Evolutionary conservation across 257 asterid species (phyloP).

Genomic region (Rubia yunnanensis): DNA sequence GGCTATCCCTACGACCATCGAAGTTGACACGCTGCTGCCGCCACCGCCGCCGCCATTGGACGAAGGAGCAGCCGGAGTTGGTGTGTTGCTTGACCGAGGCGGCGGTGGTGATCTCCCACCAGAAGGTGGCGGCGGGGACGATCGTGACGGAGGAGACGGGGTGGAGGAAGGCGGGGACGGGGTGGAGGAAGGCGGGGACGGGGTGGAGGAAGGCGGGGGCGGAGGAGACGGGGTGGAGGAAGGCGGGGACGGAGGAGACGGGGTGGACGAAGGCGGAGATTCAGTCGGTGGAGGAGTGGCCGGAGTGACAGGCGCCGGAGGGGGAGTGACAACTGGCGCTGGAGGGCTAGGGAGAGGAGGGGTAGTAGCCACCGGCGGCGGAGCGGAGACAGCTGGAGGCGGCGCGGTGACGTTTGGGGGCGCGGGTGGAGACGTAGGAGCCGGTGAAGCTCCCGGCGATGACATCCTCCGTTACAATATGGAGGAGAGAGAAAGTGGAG

Average conservation of each 20-base stretch:
- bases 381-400: slow-evolving; percentile 25
- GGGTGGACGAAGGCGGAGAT: slow-evolving; percentile 21
- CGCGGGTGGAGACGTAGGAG: slow-evolving; percentile 34
- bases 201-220: slow-evolving; percentile 13
- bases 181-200: slow-evolving; percentile 20
- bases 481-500: background rate
- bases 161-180: slow-evolving; percentile 18
- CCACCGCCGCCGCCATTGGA: slow-evolving; percentile 21
- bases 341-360: slow-evolving; percentile 35
- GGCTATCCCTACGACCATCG: slow-evolving; percentile 55
- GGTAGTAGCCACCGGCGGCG: slow-evolving; percentile 21
- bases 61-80: slow-evolving; percentile 25
- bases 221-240: slow-evolving; percentile 19
- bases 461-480: slow-evolving; percentile 20
- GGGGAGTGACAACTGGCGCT: slow-evolving; percentile 21
- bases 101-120: slow-evolving; percentile 21
- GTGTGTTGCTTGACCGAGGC: slow-evolving; percentile 13
- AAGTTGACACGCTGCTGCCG: slow-evolving; percentile 32
- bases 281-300: slow-evolving; percentile 30
- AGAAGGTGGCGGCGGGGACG: slow-evolving; percentile 21
- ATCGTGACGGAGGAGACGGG: slow-evolving; percentile 23
- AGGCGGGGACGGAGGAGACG: slow-evolving; percentile 6
- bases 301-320: slow-evolving; percentile 27
- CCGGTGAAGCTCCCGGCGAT: slow-evolving; percentile 39
- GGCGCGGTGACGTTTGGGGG: slow-evolving; percentile 29